phyloP scores from a whole-genome alignment of 805 yeast genomes.

The Maudiozyma bulderi region DNA sequence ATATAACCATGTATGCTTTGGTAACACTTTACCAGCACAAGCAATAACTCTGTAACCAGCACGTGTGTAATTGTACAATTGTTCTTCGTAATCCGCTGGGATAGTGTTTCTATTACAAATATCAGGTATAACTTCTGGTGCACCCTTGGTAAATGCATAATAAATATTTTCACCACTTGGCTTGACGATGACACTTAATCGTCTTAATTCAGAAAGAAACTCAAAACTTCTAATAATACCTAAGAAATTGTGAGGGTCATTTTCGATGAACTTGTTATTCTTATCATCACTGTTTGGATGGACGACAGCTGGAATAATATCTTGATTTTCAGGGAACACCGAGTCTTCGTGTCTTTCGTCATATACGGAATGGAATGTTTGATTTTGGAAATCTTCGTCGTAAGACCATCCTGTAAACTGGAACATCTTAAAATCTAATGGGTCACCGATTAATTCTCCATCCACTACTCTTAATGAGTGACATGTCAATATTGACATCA shows the following conservation, averaged over 20 bases:
- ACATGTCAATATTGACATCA: constrained; percentile 48
- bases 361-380: constrained; percentile 28
- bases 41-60: constrained; percentile 94
- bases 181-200: constrained; percentile 80
- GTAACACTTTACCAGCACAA: constrained; percentile 59
- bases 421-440: constrained; percentile 88
- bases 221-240: constrained; percentile 58
- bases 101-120: constrained; percentile 64
- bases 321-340: constrained; percentile 34
- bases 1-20: constrained; percentile 38
- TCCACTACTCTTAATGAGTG: constrained; percentile 80
- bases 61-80: constrained; percentile 80
- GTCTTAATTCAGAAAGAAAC: constrained; percentile 70
- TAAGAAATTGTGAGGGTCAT: constrained; percentile 30
- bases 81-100: constrained; percentile 65
- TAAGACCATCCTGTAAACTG: constrained; percentile 74
- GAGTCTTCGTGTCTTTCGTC: constrained; percentile 33
- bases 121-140: constrained; percentile 85
- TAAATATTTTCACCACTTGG: constrained; percentile 33
- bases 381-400: constrained; percentile 51
- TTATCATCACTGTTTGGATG: constrained; percentile 31
- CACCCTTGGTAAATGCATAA: constrained; percentile 77
- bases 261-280: constrained; percentile 29
- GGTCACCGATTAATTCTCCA: constrained; percentile 81
- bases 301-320: constrained; percentile 41